These are phyloP conservation scores for Barnettozyma sp. DNA, from an alignment of 805 yeast genomes.

Conservation along the genomic window DNA sequence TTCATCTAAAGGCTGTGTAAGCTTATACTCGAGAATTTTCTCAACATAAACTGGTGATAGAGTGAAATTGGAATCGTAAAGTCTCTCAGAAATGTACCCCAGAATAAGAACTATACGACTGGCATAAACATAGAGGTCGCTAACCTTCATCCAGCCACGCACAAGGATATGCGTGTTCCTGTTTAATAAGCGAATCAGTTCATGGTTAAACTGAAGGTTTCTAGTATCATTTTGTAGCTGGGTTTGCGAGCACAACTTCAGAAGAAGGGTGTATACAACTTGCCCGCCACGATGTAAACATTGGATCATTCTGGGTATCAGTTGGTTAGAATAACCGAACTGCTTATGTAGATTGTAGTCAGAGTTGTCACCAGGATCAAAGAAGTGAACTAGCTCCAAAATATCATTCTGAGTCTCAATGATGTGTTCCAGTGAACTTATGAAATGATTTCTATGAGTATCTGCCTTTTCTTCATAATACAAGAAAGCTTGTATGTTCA, in stretches of 20 bases:
- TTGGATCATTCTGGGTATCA: conserved; percentile 4
- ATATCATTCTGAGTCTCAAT: not conserved
- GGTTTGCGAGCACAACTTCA: not conserved
- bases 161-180: not conserved
- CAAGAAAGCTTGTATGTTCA: not conserved
- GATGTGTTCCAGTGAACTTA: not conserved
- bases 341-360: conserved; percentile 1
- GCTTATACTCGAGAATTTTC: not conserved
- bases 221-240: not conserved
- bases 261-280: not conserved
- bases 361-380: conserved; percentile 1
- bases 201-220: not conserved
- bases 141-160: not conserved
- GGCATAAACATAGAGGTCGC: not conserved
- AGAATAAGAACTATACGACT: not conserved
- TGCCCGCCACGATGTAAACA: conserved; percentile 2
- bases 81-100: not conserved
- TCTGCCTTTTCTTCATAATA: conserved; percentile 2
- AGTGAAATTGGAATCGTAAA: not conserved
- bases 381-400: not conserved
- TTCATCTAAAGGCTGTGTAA: not conserved
- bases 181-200: not conserved
- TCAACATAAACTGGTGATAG: not conserved
- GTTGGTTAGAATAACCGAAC: conserved; percentile 2
- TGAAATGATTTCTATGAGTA: not conserved